Evolutionary conservation across 2,329 filamentous ascomycete genomes (phyloP).

Genomic region (Botryosphaeria dothidea): DNA sequence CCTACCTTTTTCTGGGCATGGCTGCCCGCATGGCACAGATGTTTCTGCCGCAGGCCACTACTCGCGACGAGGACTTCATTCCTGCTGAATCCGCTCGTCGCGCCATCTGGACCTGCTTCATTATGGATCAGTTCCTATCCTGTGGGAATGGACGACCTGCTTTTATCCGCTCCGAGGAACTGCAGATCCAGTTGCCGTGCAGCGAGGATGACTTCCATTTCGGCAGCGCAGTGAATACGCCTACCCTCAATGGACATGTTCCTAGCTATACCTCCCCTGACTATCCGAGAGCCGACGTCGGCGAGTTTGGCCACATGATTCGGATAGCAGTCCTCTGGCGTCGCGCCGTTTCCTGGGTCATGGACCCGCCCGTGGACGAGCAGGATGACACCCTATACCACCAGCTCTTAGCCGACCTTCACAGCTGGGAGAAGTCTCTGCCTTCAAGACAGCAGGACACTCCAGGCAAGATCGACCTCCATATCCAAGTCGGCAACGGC

Average conservation of each 20-base stretch:
- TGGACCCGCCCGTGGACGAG: constrained; percentile 8
- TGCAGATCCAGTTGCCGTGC: constrained; percentile 6
- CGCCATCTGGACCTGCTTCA: constrained; percentile 14
- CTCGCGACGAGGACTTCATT: constrained; percentile 8
- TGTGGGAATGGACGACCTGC: not conserved
- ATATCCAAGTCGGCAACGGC: constrained; percentile 15
- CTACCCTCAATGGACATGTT: not conserved
- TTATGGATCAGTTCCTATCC: constrained; percentile 16
- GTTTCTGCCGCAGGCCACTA: constrained; percentile 12
- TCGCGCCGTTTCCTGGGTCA: constrained; percentile 3
- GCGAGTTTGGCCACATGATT: constrained; percentile 16
- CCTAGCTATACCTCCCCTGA: not conserved
- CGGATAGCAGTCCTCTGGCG: constrained; percentile 4
- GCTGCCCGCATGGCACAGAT: constrained; percentile 14
- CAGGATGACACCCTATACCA: constrained; percentile 8
- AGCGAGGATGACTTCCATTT: constrained; percentile 16
- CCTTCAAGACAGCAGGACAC: constrained; percentile 12
- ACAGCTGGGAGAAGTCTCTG: not conserved
- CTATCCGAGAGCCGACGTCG: not conserved
- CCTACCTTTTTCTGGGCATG: constrained; percentile 11
- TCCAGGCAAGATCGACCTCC: constrained; percentile 15
- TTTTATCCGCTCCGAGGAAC: not conserved
- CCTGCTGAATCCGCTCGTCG: constrained; percentile 7
- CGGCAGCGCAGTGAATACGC: not conserved
- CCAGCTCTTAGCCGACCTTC: not conserved